Percentiles rank a stretch among this genome's conserved stretches.
Evolutionary conservation across 257 asterid species (phyloP).

Genomic region (Eustoma russellianum): DNA sequence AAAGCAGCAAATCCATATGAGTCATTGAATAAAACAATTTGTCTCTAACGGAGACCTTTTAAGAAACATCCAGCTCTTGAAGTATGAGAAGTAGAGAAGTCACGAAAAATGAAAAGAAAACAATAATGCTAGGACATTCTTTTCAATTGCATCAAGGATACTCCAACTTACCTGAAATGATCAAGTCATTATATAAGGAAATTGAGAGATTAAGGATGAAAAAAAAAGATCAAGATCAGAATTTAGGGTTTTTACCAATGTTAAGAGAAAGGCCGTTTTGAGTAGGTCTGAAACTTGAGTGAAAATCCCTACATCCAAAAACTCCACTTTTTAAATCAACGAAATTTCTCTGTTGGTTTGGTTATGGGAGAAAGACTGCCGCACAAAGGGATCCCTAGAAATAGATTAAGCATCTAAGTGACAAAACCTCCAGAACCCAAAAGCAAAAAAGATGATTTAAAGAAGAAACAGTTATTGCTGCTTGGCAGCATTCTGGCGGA

Average conservation of each 20-base stretch:
- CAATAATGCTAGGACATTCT: too few relatives aligned
- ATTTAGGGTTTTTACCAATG: constrained; percentile 23
- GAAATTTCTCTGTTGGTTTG: constrained; percentile 17
- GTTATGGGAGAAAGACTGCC: constrained; percentile 5
- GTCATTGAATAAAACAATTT: not conserved
- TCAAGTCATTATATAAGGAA: too few relatives aligned
- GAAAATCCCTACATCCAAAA: constrained; percentile 36
- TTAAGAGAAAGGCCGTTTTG: constrained; percentile 85
- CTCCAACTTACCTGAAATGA: too few relatives aligned
- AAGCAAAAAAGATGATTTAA: too few relatives aligned
- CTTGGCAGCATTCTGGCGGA: constrained; percentile 61
- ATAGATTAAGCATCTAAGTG: not conserved
- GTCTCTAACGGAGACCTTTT: too few relatives aligned
- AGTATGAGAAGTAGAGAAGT: not conserved
- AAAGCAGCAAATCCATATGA: not conserved
- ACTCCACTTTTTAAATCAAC: constrained; percentile 88
- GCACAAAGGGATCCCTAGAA: constrained; percentile 5
- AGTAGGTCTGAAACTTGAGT: constrained; percentile 58
- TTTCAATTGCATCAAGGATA: too few relatives aligned
- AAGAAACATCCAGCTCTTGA: not conserved
- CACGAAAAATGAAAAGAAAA: too few relatives aligned
- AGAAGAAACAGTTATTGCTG: constrained; percentile 17
- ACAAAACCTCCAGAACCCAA: not conserved
- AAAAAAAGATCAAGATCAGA: too few relatives aligned
- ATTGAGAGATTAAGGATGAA: not conserved